Percentiles rank a stretch among this genome's conserved stretches.
Conservation (phyloP, 257 asterid genomes). For the Echium plantagineum region DNA sequence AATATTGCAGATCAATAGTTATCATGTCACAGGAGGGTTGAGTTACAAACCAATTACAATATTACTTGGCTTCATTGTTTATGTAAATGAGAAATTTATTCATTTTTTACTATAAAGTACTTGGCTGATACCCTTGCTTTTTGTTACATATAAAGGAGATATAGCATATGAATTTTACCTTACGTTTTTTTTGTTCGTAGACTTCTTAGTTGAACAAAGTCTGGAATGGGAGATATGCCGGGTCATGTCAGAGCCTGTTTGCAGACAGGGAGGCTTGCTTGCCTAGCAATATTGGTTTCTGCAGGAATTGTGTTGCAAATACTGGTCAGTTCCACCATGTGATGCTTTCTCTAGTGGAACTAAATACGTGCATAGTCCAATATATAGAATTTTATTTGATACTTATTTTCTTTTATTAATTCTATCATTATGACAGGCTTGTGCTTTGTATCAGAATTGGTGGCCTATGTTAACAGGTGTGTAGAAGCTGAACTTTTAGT, state of each 20-base stretch:
- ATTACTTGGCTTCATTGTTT: too few relatives aligned
- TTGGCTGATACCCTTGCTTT: too few relatives aligned
- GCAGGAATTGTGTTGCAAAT: slow-evolving; percentile 88
- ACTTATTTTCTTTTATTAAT: slow-evolving; percentile 10
- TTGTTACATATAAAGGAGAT: too few relatives aligned
- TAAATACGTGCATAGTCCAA: not conserved
- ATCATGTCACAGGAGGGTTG: too few relatives aligned
- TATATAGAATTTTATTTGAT: slow-evolving; percentile 7
- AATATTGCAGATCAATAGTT: too few relatives aligned
- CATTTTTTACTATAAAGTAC: too few relatives aligned
- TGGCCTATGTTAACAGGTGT: slow-evolving; percentile 98
- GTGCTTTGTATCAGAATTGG: slow-evolving; percentile 85
- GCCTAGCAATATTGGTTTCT: slow-evolving; percentile 79
- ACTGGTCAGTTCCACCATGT: slow-evolving; percentile 35
- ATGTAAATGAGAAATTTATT: too few relatives aligned
- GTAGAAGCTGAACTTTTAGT: not conserved
- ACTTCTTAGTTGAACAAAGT: slow-evolving; percentile 31
- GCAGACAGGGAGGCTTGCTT: slow-evolving; percentile 77
- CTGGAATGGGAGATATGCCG: slow-evolving; percentile 61
- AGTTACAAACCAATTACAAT: too few relatives aligned
- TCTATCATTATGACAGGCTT: slow-evolving; percentile 53
- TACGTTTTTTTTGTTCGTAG: not conserved
- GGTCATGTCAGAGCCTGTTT: slow-evolving; percentile 60
- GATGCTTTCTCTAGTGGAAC: not conserved
- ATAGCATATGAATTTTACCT: too few relatives aligned